Evolutionary conservation across 257 asterid species (phyloP), one percentile per base, ranked within the genome.

Genomic region (Ilex aquifolium): DNA sequence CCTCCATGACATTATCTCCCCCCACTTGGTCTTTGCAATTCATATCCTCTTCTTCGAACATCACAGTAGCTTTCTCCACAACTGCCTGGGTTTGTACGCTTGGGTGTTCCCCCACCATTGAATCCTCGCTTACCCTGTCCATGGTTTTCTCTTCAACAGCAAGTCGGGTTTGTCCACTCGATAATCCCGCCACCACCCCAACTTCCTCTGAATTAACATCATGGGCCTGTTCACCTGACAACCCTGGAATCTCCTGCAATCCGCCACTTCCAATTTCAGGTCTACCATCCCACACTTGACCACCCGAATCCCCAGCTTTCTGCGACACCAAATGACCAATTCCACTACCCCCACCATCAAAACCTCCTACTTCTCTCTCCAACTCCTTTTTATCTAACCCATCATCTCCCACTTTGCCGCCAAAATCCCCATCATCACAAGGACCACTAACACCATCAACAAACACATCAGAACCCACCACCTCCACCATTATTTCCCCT

Each of bases 391-490:
- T 62, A 10, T 32, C 60, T 60, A 64, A 36, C 49, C 76, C 80
- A 32, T 70, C 85, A 60, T 54, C 75, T 53, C 93, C 95, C 69
- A 86, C 72, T 69, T 86, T 15, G 31, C 95, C 31, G 84, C 84
- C 90, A 88, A 84, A 60, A 83, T 72, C 73, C 84, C 95, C 60
- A 14, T 76, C 80, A 42, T 67, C 84, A 57, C 54, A 75, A 4
- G 61, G 44, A 27, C 81, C 81, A 73, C 87, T 65, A 15, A 85
- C 66, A 57, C 95, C 95, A 82, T 85, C 96, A 46, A 89, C 93
- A 73, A 68, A 79, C 66, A 87, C 90, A 74, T 89, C 88, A 17
- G 99, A 79, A 54, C 93, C 95, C 67, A 88, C 95, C 69, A 88
- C 71, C 69, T 88, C 98, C 32, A 88, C 86, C 95, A 88, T 88